Conservation (phyloP, 192 early-diverging fungal genomes). For the Obelidium mucronatum region DNA sequence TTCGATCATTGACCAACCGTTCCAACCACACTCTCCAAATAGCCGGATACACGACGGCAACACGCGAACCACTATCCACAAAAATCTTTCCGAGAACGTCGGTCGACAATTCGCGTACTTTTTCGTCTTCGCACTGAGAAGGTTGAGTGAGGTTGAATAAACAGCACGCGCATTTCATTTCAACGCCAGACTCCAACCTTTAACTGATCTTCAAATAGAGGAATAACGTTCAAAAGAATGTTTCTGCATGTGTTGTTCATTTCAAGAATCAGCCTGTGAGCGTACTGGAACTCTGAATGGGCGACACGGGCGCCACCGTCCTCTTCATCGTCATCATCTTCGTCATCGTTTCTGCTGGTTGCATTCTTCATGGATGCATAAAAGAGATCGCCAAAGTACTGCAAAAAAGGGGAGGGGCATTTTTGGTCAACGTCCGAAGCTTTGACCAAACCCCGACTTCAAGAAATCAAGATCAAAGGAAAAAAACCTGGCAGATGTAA, state of each 20-base stretch:
- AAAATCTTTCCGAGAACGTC: constrained; percentile 89
- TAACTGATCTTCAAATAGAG: constrained; percentile 92
- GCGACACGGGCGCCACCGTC: constrained; percentile 20
- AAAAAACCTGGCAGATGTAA: constrained; percentile 81
- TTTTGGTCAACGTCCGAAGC: not conserved
- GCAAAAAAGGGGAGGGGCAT: not conserved
- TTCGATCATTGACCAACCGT: constrained; percentile 50
- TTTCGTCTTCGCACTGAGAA: constrained; percentile 71
- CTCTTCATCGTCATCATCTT: constrained; percentile 31
- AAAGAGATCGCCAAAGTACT: constrained; percentile 90
- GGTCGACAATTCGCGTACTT: constrained; percentile 79
- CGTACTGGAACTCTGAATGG: constrained; percentile 56
- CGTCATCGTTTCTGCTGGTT: not conserved
- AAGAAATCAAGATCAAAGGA: constrained; percentile 4
- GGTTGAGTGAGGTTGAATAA: not conserved
- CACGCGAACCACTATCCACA: constrained; percentile 72
- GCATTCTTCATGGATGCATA: constrained; percentile 28
- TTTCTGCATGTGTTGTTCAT: constrained; percentile 77
- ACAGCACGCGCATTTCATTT: not conserved
- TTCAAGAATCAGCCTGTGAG: constrained; percentile 83
- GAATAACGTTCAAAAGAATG: constrained; percentile 88
- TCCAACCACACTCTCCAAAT: constrained; percentile 88
- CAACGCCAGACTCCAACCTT: constrained; percentile 41
- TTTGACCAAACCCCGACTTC: no score
- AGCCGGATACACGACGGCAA: constrained; percentile 76